A percentile compares a stretch with the other conserved stretches of the same genome.
These are phyloP conservation scores for Bipolaris oryzae DNA, from an alignment of 2,329 filamentous ascomycete species.

Conservation along the genomic window DNA sequence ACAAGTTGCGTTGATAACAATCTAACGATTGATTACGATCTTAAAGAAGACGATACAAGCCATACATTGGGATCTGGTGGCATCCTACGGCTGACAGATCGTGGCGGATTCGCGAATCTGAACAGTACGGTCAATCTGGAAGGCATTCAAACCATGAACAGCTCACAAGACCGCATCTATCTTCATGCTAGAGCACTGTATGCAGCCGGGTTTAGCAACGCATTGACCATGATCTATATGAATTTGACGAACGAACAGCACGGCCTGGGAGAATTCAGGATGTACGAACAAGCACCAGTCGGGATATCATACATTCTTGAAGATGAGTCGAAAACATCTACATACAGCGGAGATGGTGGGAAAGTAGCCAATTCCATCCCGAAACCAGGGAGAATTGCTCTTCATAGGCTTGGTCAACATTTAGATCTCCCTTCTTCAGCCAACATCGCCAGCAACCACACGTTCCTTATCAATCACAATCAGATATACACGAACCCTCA, in stretches of 20 bases:
- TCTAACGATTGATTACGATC: neutral
- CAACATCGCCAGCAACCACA: neutral
- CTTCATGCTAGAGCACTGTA: neutral
- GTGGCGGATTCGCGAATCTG: neutral
- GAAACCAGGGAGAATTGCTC: neutral
- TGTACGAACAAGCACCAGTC: neutral
- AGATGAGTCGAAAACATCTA: neutral
- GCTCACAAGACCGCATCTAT: neutral
- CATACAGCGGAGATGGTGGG: neutral
- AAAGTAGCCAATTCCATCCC: neutral
- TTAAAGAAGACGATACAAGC: neutral
- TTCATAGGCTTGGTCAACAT: neutral
- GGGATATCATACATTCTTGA: neutral
- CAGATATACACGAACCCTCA: neutral
- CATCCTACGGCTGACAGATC: neutral
- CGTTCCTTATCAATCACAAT: neutral
- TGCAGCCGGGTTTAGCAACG: neutral
- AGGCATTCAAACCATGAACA: neutral
- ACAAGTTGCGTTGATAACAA: neutral
- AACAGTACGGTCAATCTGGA: neutral
- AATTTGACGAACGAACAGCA: neutral
- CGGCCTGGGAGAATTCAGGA: neutral
- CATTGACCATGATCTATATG: neutral
- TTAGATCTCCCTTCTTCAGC: neutral
- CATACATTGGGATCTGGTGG: neutral